Evolutionary conservation across 1,284 basidiomycete species (phyloP).

Genomic region (Cutaneotrichosporon dermatis): DNA sequence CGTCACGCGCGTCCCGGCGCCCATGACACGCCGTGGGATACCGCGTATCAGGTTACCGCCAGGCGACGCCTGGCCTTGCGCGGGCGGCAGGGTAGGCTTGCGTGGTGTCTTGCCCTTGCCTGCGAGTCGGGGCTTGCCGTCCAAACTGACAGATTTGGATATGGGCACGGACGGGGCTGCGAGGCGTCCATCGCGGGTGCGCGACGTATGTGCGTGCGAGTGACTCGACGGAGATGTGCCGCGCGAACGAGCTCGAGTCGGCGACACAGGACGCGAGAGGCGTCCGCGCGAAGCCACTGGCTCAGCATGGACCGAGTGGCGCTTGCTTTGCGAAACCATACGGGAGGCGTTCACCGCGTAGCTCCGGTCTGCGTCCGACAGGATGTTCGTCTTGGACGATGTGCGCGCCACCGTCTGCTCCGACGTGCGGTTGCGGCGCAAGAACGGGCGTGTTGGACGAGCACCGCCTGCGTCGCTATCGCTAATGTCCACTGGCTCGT

Average conservation of each 20-base stretch:
- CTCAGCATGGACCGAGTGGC: neutral
- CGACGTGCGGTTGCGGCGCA: slow-evolving; percentile 1
- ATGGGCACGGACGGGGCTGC: slow-evolving; percentile 7
- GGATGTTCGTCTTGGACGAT: slow-evolving; percentile 24
- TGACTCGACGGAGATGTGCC: slow-evolving; percentile 4
- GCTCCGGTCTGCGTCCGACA: slow-evolving; percentile 79
- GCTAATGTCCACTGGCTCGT: slow-evolving; percentile 28
- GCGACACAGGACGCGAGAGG: neutral
- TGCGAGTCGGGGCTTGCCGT: slow-evolving; percentile 31
- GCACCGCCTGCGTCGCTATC: slow-evolving; percentile 40
- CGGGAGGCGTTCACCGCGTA: slow-evolving; percentile 73
- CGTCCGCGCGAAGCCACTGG: neutral
- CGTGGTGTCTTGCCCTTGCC: slow-evolving; percentile 42
- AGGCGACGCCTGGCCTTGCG: neutral
- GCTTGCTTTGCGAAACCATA: neutral
- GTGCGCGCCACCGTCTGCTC: slow-evolving; percentile 3
- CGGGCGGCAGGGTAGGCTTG: slow-evolving; percentile 5
- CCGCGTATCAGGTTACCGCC: slow-evolving; percentile 8
- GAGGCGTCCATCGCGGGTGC: slow-evolving; percentile 4
- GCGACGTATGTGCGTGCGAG: too few species aligned
- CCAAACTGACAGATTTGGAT: slow-evolving; percentile 15
- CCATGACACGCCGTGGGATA: slow-evolving; percentile 26
- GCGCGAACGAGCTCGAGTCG: neutral
- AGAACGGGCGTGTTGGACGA: slow-evolving; percentile 5
- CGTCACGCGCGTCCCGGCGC: slow-evolving; percentile 48